phyloP scores from a whole-genome alignment of 768 basidiomycete genomes.

The Suillus americanus region DNA sequence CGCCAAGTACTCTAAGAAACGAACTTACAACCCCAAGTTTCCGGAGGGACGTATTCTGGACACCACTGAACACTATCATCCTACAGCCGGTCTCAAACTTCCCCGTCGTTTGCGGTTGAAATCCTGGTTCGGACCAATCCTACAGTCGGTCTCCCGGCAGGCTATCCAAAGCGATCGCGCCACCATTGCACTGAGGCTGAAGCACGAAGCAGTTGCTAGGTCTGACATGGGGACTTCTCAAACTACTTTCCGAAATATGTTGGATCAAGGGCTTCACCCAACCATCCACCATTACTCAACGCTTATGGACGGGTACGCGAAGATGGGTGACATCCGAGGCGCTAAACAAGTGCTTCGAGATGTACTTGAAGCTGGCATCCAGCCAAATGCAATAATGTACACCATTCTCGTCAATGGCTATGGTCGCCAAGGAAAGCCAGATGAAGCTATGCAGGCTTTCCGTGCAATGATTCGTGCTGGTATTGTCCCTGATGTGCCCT shows the following conservation, averaged over 20 bases:
- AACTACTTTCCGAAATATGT: constrained; percentile 55
- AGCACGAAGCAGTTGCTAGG: constrained; percentile 55
- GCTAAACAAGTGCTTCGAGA: constrained; percentile 58
- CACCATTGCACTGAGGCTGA: constrained; percentile 61
- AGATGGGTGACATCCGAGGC: constrained; percentile 54
- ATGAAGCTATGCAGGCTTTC: constrained; percentile 54
- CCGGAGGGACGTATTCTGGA: constrained; percentile 15
- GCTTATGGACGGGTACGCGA: constrained; percentile 73
- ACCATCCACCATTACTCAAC: constrained; percentile 72
- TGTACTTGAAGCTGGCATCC: constrained; percentile 48
- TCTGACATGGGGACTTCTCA: constrained; percentile 51
- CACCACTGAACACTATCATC: constrained; percentile 42
- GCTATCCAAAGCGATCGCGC: constrained; percentile 54
- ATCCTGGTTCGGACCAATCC: constrained; percentile 38
- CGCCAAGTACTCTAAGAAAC: constrained; percentile 37
- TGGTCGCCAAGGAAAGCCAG: constrained; percentile 57
- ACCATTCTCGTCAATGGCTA: constrained; percentile 76
- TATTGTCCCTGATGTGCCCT: constrained; percentile 66
- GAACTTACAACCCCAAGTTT: constrained; percentile 16
- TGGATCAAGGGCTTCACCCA: constrained; percentile 68
- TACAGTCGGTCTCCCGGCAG: constrained; percentile 47
- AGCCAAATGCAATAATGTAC: constrained; percentile 66
- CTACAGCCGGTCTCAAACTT: constrained; percentile 45
- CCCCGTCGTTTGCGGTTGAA: constrained; percentile 31
- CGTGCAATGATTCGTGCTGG: constrained; percentile 60